These are phyloP conservation scores for Pleurotus sapidus DNA, from an alignment of 768 basidiomycete genomes.

Conservation along the genomic window DNA sequence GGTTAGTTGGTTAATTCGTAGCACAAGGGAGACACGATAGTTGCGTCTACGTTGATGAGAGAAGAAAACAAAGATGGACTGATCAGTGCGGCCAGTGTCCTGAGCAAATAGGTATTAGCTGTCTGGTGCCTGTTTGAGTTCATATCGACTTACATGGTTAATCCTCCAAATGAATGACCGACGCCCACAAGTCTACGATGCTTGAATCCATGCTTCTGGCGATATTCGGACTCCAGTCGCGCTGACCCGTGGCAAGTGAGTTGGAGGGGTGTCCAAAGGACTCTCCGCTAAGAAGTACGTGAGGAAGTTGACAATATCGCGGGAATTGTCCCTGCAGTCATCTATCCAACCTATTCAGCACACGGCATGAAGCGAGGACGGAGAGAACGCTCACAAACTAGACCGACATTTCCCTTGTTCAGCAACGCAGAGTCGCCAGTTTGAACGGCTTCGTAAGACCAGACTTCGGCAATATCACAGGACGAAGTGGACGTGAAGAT, in stretches of 20 bases:
- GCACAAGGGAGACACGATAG: conserved; percentile 41
- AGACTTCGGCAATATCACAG: conserved; percentile 58
- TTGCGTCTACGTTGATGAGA: conserved; percentile 76
- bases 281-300: conserved; percentile 55
- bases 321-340: conserved; percentile 74
- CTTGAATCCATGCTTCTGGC: conserved; percentile 45
- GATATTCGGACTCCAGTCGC: conserved; percentile 34
- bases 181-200: conserved; percentile 58
- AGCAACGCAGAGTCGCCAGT: conserved; percentile 83
- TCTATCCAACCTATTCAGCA: conserved; percentile 33
- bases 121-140: neutral
- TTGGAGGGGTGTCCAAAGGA: conserved; percentile 39
- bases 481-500: conserved; percentile 41
- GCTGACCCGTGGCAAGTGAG: conserved; percentile 50
- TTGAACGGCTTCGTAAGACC: conserved; percentile 80
- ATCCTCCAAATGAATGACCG: conserved; percentile 87
- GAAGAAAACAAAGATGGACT: conserved; percentile 67
- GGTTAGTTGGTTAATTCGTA: conserved; percentile 9
- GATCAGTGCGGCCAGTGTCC: conserved; percentile 60
- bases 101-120: conserved; percentile 20
- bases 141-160: conserved; percentile 54
- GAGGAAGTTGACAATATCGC: conserved; percentile 79
- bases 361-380: neutral
- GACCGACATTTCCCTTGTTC: conserved; percentile 55
- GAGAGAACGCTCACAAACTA: conserved; percentile 46